phyloP scores from a whole-genome alignment of 192 early-diverging fungal species.

The Podila minutissima region DNA sequence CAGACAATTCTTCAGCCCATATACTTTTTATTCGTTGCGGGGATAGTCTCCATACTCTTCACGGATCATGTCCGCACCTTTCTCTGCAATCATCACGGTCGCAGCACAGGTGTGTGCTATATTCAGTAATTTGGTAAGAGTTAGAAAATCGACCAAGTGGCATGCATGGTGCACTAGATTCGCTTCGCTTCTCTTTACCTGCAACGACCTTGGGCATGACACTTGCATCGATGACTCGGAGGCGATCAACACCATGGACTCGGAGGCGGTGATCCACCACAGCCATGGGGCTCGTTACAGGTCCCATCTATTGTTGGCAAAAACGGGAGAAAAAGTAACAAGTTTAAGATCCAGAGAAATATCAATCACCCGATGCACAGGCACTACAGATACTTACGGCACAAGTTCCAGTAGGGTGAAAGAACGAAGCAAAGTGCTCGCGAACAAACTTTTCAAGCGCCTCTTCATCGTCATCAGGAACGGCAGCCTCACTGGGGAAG shows the following conservation, averaged over 20 bases:
- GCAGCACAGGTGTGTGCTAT: slow-evolving; percentile 17
- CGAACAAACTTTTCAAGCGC: slow-evolving; percentile 11
- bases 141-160: neutral
- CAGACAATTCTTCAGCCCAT: no score
- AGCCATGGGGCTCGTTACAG: slow-evolving; percentile 8
- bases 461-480: slow-evolving; percentile 8
- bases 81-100: slow-evolving; percentile 27
- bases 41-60: slow-evolving; percentile 1
- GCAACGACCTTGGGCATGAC: slow-evolving; percentile 18
- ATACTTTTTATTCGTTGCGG: no score
- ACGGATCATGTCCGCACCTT: slow-evolving; percentile 19
- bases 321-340: neutral
- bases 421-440: neutral
- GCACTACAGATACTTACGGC: slow-evolving; percentile 5
- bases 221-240: slow-evolving; percentile 29
- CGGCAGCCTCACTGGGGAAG: slow-evolving; percentile 6
- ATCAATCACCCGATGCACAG: neutral
- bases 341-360: no score
- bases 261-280: slow-evolving; percentile 12
- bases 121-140: neutral
- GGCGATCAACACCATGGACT: slow-evolving; percentile 15
- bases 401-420: slow-evolving; percentile 20
- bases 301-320: slow-evolving; percentile 10
- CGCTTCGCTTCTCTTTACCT: neutral
- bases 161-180: neutral